Conservation (phyloP, 768 basidiomycete genomes). For the Boletellus ananiceps region DNA sequence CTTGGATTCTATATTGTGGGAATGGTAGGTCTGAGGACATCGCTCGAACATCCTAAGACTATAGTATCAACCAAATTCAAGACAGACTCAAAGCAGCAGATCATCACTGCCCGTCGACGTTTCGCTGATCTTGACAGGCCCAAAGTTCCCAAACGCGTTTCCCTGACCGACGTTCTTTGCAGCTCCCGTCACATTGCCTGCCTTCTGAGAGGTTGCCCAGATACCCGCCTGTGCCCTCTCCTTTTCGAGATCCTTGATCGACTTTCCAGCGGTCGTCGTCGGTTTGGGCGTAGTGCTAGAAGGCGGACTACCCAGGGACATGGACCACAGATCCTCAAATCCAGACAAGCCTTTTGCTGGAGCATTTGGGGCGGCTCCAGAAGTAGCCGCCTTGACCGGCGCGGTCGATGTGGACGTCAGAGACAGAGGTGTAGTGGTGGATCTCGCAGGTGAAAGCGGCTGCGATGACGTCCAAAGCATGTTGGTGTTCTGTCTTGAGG, state of each 20-base stretch:
- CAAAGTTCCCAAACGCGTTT: conserved; percentile 34
- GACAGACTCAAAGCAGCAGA: conserved; percentile 35
- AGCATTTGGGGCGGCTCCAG: conserved; percentile 22
- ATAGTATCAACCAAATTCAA: not conserved
- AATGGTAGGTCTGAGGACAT: not conserved
- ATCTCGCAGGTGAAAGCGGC: conserved; percentile 23
- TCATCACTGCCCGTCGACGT: conserved; percentile 34
- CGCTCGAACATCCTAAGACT: no score
- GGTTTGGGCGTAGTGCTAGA: conserved; percentile 34
- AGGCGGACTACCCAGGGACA: conserved; percentile 58
- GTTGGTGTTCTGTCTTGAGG: conserved; percentile 18
- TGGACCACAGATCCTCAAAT: conserved; percentile 88
- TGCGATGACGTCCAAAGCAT: conserved; percentile 22
- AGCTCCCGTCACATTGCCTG: conserved; percentile 3
- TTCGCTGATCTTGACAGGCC: conserved; percentile 17
- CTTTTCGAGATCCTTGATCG: conserved; percentile 84
- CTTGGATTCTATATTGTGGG: conserved; percentile 2
- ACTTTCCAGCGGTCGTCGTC: conserved; percentile 48
- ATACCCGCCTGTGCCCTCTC: conserved; percentile 80
- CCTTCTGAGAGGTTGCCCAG: conserved; percentile 51
- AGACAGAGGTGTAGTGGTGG: conserved; percentile 11
- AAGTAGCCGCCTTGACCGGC: conserved; percentile 14
- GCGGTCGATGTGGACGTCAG: conserved; percentile 7
- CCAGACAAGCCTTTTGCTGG: conserved; percentile 43
- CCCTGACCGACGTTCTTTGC: conserved; percentile 12